Evolutionary conservation across 805 yeast species (phyloP), one percentile per base, ranked within the genome.

Genomic region (Starmerella roubikii): DNA sequence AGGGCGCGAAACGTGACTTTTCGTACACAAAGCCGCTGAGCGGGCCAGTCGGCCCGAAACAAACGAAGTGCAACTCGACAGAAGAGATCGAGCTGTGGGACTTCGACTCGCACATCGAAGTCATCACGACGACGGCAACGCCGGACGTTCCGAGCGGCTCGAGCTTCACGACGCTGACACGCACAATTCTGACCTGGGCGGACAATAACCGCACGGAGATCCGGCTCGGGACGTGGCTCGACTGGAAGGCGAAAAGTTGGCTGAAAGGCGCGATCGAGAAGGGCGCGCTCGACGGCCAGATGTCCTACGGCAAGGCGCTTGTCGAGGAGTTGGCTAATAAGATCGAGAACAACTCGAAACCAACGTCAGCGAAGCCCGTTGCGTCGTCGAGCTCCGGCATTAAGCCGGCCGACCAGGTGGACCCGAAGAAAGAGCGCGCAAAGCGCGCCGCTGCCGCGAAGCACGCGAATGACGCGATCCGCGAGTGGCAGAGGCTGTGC

Each of bases 111-210:
- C 68, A 68, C 47, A 70, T 83, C 25, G 68, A 74, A 42, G 74
- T 84, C 2, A 60, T 74, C 2, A 73, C 76, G 30, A 64, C 71
- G 2, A 74, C 88, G 0, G 64, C 62, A 30, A 86, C 98, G 0
- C 99, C 98, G 0, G 91, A 84, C 54, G 97, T 91, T 13, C 98
- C 99, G 0, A 79, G 86, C 51, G 99, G 99, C 4, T 69, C 69
- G 31, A 69, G 81, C 1, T 91, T 91, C 56, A 66, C 70, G 24
- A 63, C 76, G 32, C 59, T 84, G 39, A 48, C 52, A 12, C 35
- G 49, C n/a, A 33, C 41, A 13, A 39, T 38, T 11, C 31, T 48
- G n/a, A 67, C 78, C 3, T 91, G 98, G 97, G 84, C 67, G 0
- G 65, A 63, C 8, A 58, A 66, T 22, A 81, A 78, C 51, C 56